phyloP scores from a whole-genome alignment of 2,329 filamentous ascomycete species.

The Pestalotiopsis sp. region DNA sequence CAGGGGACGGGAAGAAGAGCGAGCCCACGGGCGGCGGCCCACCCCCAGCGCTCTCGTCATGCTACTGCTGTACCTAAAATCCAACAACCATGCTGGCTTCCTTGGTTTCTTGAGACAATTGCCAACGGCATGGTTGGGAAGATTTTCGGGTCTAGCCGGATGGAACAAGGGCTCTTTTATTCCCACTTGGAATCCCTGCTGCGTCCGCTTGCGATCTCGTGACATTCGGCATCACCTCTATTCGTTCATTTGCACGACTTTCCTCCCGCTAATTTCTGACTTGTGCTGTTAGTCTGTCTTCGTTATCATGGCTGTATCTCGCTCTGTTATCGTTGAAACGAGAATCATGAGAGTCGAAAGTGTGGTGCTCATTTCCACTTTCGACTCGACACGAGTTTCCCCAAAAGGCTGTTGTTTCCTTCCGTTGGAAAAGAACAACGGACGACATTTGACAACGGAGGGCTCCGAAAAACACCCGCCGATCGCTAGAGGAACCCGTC shows the following conservation, averaged over 20 bases:
- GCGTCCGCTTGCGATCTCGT: slow-evolving; percentile 9
- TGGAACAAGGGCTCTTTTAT: not conserved
- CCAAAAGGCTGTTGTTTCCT: too few relatives aligned
- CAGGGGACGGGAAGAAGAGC: not conserved
- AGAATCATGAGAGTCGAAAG: too few relatives aligned
- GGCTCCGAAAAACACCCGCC: too few relatives aligned
- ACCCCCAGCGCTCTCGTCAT: not conserved
- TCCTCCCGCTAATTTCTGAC: not conserved
- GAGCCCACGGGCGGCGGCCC: not conserved
- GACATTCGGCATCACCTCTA: not conserved
- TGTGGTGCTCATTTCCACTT: too few relatives aligned
- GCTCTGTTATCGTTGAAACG: too few relatives aligned
- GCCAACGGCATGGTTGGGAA: not conserved
- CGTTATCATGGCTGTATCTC: not conserved
- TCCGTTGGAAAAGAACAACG: too few relatives aligned
- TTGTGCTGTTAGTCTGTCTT: not conserved
- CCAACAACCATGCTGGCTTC: not conserved
- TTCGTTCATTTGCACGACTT: not conserved
- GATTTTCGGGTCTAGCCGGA: slow-evolving; percentile 3
- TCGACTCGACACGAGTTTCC: too few relatives aligned
- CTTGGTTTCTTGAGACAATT: not conserved
- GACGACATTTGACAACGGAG: too few relatives aligned
- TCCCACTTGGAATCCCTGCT: not conserved
- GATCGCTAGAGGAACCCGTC: too few relatives aligned
- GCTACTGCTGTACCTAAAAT: not conserved